Evolutionary conservation across 805 yeast genomes (phyloP).

Genomic region (Saccharomycopsis sp.): DNA sequence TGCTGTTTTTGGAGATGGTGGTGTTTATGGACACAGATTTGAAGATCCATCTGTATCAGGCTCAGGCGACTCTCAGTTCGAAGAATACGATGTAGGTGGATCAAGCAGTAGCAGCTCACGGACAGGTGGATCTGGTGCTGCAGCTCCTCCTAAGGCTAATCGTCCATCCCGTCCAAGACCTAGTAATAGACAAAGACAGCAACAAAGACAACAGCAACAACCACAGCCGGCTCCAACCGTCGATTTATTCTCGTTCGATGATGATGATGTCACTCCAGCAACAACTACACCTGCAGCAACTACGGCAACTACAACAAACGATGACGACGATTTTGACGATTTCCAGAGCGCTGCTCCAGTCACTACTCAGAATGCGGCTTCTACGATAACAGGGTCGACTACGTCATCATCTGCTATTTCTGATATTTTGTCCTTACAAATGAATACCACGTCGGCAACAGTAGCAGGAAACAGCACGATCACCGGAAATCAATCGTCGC

Average conservation of each 20-base stretch:
- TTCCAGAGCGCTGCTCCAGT: conserved; percentile 64
- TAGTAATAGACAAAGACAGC: not conserved
- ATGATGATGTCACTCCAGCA: conserved; percentile 24
- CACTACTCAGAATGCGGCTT: conserved; percentile 28
- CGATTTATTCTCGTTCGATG: conserved; percentile 46
- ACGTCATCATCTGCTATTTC: conserved; percentile 23
- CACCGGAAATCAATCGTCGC: not conserved
- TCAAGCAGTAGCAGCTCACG: not conserved
- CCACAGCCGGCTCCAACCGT: not conserved
- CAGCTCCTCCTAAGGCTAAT: not conserved
- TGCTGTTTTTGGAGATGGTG: conserved; percentile 60
- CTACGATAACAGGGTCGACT: conserved; percentile 24
- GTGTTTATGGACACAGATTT: conserved; percentile 59
- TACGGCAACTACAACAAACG: conserved; percentile 36
- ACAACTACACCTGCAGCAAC: conserved; percentile 22
- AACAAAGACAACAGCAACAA: conserved; percentile 1
- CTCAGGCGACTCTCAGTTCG: conserved; percentile 38
- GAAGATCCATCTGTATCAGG: conserved; percentile 48
- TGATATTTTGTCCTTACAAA: conserved; percentile 24
- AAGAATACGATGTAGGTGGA: conserved; percentile 48
- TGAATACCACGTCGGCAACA: not conserved
- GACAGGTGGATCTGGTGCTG: not conserved
- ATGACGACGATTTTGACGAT: conserved; percentile 74
- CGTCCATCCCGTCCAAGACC: conserved; percentile 1
- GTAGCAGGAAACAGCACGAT: not conserved